phyloP scores from a whole-genome alignment of 257 asterid species.

The Solanum commersonii region DNA sequence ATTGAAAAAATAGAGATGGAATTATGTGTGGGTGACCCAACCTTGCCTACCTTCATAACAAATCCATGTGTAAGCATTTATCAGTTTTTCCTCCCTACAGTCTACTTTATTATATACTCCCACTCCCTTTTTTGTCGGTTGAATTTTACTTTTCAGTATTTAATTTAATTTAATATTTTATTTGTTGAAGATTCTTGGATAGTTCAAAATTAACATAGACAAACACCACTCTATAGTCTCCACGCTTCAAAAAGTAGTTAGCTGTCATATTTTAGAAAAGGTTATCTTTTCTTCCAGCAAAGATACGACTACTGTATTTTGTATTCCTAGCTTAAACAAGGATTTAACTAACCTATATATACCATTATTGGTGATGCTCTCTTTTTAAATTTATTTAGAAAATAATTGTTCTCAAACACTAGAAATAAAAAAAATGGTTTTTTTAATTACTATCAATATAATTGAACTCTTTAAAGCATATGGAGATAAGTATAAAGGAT shows the following conservation, averaged over 20 bases:
- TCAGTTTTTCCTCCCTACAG: background rate
- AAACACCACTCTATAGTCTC: background rate
- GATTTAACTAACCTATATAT: background rate
- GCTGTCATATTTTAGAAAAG: background rate
- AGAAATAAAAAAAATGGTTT: accelerated
- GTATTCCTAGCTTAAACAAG: background rate
- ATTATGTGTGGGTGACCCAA: constrained; percentile 31
- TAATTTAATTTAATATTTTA: no score
- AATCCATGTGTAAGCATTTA: background rate
- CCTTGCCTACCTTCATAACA: constrained; percentile 1
- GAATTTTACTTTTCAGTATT: background rate
- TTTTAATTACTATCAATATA: background rate
- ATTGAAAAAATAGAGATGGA: background rate
- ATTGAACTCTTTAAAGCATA: background rate
- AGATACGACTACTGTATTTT: background rate
- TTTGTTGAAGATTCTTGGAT: no score
- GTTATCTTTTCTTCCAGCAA: background rate
- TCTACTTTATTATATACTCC: background rate
- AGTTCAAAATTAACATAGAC: background rate
- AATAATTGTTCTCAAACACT: background rate
- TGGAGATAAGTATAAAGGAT: background rate
- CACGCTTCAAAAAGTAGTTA: background rate
- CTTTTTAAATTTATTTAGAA: no score
- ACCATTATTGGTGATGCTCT: background rate
- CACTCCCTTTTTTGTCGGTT: background rate